Evolutionary conservation across 768 basidiomycete species (phyloP).

Genomic region (Tylopilus plumbeoviolaceoides): DNA sequence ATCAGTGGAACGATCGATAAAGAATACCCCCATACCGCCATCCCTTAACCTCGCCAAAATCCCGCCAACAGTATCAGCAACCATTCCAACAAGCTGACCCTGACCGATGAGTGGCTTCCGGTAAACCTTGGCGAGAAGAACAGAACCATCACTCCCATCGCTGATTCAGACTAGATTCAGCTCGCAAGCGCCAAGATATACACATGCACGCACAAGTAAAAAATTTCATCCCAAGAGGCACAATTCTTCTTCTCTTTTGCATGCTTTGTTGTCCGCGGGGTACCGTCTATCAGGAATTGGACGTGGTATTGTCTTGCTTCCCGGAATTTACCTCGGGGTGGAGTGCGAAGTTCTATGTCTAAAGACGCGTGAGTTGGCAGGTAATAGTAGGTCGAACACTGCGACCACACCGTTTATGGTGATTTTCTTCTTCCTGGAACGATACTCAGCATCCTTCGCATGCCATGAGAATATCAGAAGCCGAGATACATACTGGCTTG

Average conservation of each 20-base stretch:
- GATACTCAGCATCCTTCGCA: not conserved
- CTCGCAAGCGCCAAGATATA: not conserved
- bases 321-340: not conserved
- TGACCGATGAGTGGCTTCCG: constrained; percentile 7
- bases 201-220: constrained; percentile 15
- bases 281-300: constrained; percentile 8
- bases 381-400: not conserved
- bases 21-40: constrained; percentile 7
- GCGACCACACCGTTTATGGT: constrained; percentile 7
- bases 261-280: constrained; percentile 10
- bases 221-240: constrained; percentile 9
- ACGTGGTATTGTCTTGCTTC: constrained; percentile 11
- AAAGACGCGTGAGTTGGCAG: not conserved
- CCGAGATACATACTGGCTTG: constrained; percentile 4
- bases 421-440: constrained; percentile 8
- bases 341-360: constrained; percentile 13
- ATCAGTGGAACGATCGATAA: not conserved
- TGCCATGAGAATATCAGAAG: not conserved
- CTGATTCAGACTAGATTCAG: constrained; percentile 5
- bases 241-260: constrained; percentile 9
- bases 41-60: constrained; percentile 8
- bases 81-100: constrained; percentile 9
- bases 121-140: constrained; percentile 10
- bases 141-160: constrained; percentile 11
- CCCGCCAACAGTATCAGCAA: constrained; percentile 9